Conservation (phyloP, 371 early-diverging fungal species). For the Syncephalis plumigaleata region DNA sequence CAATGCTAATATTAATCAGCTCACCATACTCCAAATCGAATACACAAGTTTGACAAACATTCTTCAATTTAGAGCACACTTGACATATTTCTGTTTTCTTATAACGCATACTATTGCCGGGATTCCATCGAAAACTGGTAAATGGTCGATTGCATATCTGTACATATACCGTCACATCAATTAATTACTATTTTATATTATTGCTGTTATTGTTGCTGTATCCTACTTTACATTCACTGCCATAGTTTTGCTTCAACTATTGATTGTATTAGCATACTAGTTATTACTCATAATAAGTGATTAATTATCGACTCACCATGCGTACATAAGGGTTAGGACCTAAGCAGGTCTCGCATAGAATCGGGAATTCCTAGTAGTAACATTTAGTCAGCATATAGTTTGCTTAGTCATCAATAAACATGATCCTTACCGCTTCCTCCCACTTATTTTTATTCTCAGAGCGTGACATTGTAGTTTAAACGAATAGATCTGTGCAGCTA, state of each 20-base stretch:
- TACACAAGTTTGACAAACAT: conserved; percentile 93
- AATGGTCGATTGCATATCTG: conserved; percentile 83
- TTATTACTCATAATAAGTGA: too few relatives aligned
- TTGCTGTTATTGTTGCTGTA: not conserved
- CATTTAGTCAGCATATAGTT: not conserved
- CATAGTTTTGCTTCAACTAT: conserved; percentile 61
- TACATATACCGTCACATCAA: too few relatives aligned
- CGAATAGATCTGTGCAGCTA: too few relatives aligned
- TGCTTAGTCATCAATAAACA: not conserved
- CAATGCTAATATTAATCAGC: not conserved
- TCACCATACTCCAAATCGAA: conserved; percentile 85
- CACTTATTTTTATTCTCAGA: conserved; percentile 1
- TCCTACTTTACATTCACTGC: conserved; percentile 80
- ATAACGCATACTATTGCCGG: conserved; percentile 85
- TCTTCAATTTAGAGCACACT: conserved; percentile 91
- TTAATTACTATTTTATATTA: conserved; percentile 1
- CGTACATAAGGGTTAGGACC: conserved; percentile 96
- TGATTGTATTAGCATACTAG: not conserved
- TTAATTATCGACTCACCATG: conserved; percentile 58
- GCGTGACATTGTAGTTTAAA: not conserved
- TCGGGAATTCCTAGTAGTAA: conserved; percentile 52
- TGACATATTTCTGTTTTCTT: conserved; percentile 96
- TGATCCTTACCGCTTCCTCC: not conserved
- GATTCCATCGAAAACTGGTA: conserved; percentile 94
- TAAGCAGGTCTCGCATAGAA: conserved; percentile 90